phyloP scores from a whole-genome alignment of 163 green algal genomes.

The Chlamydomonas reinhardtii region DNA sequence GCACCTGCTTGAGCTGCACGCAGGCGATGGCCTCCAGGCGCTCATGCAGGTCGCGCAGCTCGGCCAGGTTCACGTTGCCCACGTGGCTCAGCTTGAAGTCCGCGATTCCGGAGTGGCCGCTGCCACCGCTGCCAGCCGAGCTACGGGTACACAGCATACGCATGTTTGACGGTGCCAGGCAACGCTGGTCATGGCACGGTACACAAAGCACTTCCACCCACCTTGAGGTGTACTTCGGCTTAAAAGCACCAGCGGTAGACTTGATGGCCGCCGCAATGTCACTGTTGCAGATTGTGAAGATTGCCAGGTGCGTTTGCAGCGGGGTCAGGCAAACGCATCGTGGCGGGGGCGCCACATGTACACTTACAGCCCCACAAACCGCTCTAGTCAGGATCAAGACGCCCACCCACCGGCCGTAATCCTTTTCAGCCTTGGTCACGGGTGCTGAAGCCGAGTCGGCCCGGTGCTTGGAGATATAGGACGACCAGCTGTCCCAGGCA shows the following conservation, averaged over 20 bases:
- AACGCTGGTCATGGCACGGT: too few species aligned
- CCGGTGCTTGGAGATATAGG: constrained; percentile 51
- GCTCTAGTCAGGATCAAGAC: too few species aligned
- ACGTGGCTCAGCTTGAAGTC: constrained; percentile 50
- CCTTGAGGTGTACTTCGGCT: constrained; percentile 4
- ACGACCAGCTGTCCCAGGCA: constrained; percentile 54
- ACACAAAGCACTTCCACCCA: too few species aligned
- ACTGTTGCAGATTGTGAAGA: too few species aligned
- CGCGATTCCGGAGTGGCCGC: not conserved
- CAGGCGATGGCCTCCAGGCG: constrained; percentile 56
- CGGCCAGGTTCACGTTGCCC: constrained; percentile 26
- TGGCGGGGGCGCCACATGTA: too few species aligned
- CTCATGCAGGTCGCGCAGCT: constrained; percentile 54
- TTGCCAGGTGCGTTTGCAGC: too few species aligned
- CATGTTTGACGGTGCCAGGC: too few species aligned
- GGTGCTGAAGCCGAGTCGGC: not conserved
- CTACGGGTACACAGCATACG: too few species aligned
- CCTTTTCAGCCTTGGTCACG: not conserved
- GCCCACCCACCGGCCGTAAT: constrained; percentile 27
- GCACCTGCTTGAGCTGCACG: constrained; percentile 38
- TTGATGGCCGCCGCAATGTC: constrained; percentile 45
- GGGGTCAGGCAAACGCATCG: too few species aligned
- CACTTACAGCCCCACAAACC: too few species aligned
- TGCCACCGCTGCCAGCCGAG: not conserved
- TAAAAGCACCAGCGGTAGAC: constrained; percentile 37